These are phyloP conservation scores for Verticillium tricorpus DNA, from an alignment of 2,329 filamentous ascomycete species.

Conservation along the genomic window DNA sequence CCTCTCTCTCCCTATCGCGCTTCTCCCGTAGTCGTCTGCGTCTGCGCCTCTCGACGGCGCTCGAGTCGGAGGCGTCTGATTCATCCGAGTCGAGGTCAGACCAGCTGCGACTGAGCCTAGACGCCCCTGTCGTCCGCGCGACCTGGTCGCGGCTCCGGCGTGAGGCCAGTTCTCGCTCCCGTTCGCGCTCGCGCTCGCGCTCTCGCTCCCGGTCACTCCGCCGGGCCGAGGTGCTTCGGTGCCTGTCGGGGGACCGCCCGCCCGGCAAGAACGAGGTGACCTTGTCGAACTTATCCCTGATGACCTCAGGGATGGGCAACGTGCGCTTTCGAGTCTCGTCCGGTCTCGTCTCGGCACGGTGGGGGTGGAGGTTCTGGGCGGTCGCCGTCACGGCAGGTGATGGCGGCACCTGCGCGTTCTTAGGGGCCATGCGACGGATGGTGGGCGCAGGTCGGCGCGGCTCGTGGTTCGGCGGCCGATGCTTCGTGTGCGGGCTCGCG, in stretches of 20 bases:
- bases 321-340: constrained; percentile 32
- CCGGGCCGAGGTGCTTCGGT: constrained; percentile 29
- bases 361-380: constrained; percentile 10
- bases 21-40: constrained; percentile 14
- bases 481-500: constrained; percentile 17
- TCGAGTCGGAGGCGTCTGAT: constrained; percentile 27
- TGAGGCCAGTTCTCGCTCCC: constrained; percentile 4
- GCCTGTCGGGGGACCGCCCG: constrained; percentile 26
- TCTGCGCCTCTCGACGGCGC: constrained; percentile 23
- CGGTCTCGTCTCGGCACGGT: constrained; percentile 26
- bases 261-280: constrained; percentile 38
- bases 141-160: constrained; percentile 36
- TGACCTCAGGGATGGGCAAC: constrained; percentile 30
- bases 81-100: constrained; percentile 34
- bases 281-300: constrained; percentile 42
- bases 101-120: constrained; percentile 34
- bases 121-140: constrained; percentile 19
- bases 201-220: constrained; percentile 10
- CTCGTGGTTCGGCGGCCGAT: constrained; percentile 16
- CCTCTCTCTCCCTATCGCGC: constrained; percentile 18
- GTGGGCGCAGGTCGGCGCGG: constrained; percentile 22
- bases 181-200: not conserved
- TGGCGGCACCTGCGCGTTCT: constrained; percentile 21
- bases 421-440: constrained; percentile 28
- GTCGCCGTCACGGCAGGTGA: constrained; percentile 16